Evolutionary conservation across 257 asterid species (phyloP).

Genomic region (Voacanga thouarsii): DNA sequence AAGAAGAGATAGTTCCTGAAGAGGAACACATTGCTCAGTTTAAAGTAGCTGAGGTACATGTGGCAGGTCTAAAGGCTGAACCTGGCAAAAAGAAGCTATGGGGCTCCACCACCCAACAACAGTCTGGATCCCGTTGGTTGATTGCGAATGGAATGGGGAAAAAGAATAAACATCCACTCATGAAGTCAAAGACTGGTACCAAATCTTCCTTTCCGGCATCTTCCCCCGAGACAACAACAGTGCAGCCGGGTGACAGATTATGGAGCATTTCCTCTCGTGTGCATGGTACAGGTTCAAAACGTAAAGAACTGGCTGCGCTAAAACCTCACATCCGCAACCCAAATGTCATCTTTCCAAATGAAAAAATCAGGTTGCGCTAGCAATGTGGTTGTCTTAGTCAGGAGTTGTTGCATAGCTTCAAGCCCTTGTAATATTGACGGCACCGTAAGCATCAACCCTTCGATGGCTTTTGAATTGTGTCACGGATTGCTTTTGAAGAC

Average conservation of each 20-base stretch:
- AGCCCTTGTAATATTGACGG: neutral
- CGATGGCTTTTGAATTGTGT: slow-evolving; percentile 3
- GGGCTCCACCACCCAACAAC: slow-evolving; percentile 80
- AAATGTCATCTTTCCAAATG: slow-evolving; percentile 42
- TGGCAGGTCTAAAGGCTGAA: slow-evolving; percentile 74
- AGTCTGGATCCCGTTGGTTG: slow-evolving; percentile 93
- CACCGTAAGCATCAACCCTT: neutral
- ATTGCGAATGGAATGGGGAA: slow-evolving; percentile 99
- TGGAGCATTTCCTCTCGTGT: slow-evolving; percentile 83
- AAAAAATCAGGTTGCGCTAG: slow-evolving; percentile 43
- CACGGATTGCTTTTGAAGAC: neutral
- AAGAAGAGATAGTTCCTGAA: slow-evolving; percentile 43
- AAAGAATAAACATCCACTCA: slow-evolving; percentile 76
- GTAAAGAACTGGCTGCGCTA: slow-evolving; percentile 50
- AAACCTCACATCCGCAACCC: slow-evolving; percentile 69
- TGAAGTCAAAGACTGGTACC: slow-evolving; percentile 58
- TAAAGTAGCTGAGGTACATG: slow-evolving; percentile 77
- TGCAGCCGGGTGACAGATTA: slow-evolving; percentile 57
- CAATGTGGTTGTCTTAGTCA: neutral
- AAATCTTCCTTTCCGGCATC: slow-evolving; percentile 40
- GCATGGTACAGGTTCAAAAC: slow-evolving; percentile 47
- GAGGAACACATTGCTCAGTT: slow-evolving; percentile 59
- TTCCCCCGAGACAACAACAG: slow-evolving; percentile 32
- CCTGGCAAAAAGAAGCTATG: slow-evolving; percentile 69
- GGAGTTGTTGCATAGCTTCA: neutral